Evolutionary conservation across 352 stramenopile genomes (phyloP), one percentile per base, ranked within the genome.

Genomic region (Phytophthora crassamura): DNA sequence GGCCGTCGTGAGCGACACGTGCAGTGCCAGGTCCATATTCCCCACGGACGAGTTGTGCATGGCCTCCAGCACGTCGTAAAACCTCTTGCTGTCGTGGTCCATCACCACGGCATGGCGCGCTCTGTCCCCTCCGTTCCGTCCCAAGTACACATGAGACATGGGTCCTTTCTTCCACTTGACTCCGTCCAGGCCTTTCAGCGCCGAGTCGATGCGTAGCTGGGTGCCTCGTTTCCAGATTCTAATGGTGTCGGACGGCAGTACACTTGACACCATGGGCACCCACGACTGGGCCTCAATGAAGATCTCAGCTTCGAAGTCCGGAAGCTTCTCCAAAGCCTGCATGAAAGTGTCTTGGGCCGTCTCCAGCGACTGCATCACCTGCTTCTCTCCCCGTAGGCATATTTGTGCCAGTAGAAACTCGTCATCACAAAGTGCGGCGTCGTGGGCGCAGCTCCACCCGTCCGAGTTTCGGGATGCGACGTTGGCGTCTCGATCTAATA

Each of bases 291-390:
- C 78, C 49, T 93, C 84, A 30, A 93, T 64, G 36, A 89, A 90
- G 45, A 94, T 88, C 62, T 94, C 86, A 8, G 82, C 81, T 40
- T 90, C 81, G 73, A 94, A 94, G 48, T 94, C 84, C 0, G 86
- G 84, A 2, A 94, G 62, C 8, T 75, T 69, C 62, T 90, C 81
- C 6, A 93, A 54, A n/a, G 85, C 84, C 18, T 75, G 60, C 20
- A 87, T 78, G 14, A 92, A 84, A 5, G 73, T 69, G 38, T 89
- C 79, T 42, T 90, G 85, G 2, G 72, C 70, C 7, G 68, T 50
- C 38, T 80, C 59, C 22, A 93, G 30, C 28, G 77, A 70, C 51
- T 67, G 56, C 38, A 69, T 87, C 8, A 90, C 67, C 68, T 93
- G 84, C 40, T 78, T 81, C 59, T 94, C 86, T 36, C 74, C 72